These are phyloP conservation scores for Protea cynaroides DNA, from an alignment of 164 flowering plant genomes.

Conservation along the genomic window DNA sequence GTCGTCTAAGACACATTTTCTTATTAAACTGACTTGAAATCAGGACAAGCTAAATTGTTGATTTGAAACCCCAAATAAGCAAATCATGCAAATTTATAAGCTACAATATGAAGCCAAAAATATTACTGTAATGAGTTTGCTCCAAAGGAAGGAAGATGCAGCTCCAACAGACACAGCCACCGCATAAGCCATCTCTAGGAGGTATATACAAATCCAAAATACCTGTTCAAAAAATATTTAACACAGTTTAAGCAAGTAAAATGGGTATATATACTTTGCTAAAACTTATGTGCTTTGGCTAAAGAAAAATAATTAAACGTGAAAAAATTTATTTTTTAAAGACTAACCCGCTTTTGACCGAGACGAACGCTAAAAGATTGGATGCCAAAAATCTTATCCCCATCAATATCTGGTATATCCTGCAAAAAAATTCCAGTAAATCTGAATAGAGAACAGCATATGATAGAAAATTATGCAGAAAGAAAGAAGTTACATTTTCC, in stretches of 20 bases:
- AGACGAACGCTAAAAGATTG: slow-evolving; percentile 62
- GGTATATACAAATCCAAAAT: slow-evolving; percentile 69
- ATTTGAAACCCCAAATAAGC: too few species aligned
- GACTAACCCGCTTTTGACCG: slow-evolving; percentile 72
- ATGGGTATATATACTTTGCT: not conserved
- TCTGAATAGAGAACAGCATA: slow-evolving; percentile 2
- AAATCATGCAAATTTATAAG: too few species aligned
- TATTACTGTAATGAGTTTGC: slow-evolving; percentile 58
- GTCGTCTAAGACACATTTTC: too few species aligned
- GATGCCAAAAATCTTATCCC: slow-evolving; percentile 76
- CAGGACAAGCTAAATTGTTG: too few species aligned
- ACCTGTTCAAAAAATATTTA: slow-evolving; percentile 41
- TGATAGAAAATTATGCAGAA: not conserved
- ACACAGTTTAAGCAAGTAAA: not conserved
- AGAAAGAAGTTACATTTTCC: not conserved
- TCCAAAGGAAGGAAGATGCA: slow-evolving; percentile 49
- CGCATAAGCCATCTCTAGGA: slow-evolving; percentile 71
- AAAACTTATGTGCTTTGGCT: not conserved
- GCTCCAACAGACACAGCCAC: slow-evolving; percentile 64
- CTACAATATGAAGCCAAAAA: not conserved
- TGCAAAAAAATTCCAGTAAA: slow-evolving; percentile 20
- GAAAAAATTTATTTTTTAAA: not conserved
- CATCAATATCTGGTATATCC: slow-evolving; percentile 92
- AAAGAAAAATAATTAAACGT: not conserved
- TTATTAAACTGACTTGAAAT: too few species aligned